A percentile compares a stretch with the other conserved stretches of the same genome.
phyloP scores from a whole-genome alignment of 2,329 filamentous ascomycete genomes.

The Calcarisporium arbuscula region DNA sequence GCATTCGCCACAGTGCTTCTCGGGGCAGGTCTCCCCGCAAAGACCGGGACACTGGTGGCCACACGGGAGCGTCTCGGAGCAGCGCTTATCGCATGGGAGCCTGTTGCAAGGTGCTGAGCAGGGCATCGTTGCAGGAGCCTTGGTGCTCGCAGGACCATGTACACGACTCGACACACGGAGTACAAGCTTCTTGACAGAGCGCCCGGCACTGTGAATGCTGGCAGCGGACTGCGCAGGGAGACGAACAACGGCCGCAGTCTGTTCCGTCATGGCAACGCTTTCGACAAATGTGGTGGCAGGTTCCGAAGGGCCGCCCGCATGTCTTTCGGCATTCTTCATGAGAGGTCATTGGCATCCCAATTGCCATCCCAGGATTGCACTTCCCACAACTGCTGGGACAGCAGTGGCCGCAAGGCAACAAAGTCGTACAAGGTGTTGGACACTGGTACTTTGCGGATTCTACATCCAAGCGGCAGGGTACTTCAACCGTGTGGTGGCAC shows the following conservation, averaged over 20 bases:
- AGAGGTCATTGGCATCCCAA: constrained; percentile 19
- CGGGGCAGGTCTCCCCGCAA: constrained; percentile 59
- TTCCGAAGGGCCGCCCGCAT: constrained; percentile 44
- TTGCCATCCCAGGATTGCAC: constrained; percentile 37
- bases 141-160: constrained; percentile 51
- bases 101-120: constrained; percentile 64
- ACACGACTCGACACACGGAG: constrained; percentile 49
- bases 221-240: constrained; percentile 49
- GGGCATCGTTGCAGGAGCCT: constrained; percentile 44
- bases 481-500: constrained; percentile 47
- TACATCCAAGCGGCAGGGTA: constrained; percentile 46
- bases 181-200: constrained; percentile 53
- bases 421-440: constrained; percentile 33
- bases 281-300: constrained; percentile 51
- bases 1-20: constrained; percentile 43
- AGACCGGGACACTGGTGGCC: constrained; percentile 59
- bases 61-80: constrained; percentile 45
- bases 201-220: constrained; percentile 49
- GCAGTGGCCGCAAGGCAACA: constrained; percentile 50
- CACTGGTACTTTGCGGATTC: constrained; percentile 37
- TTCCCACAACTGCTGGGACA: constrained; percentile 43
- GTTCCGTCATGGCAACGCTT: constrained; percentile 43
- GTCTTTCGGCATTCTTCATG: constrained; percentile 42
- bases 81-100: constrained; percentile 58
- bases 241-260: constrained; percentile 40